A percentile compares a stretch with the other conserved stretches of the same genome.
phyloP scores from a whole-genome alignment of 2,329 filamentous ascomycete species.

The Cytospora mali region DNA sequence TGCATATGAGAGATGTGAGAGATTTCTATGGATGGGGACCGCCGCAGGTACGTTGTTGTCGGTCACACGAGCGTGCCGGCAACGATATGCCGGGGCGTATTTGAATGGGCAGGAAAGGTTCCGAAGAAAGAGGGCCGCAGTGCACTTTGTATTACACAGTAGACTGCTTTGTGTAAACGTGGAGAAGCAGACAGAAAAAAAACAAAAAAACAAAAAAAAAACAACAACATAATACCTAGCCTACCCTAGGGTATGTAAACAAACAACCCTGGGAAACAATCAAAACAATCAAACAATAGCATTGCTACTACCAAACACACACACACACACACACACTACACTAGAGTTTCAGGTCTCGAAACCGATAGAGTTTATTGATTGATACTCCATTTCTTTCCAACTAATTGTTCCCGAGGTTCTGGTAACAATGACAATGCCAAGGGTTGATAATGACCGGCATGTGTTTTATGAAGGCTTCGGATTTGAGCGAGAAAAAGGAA shows the following conservation, averaged over 20 bases:
- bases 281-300: neutral
- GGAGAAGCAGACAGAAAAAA: no score
- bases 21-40: neutral
- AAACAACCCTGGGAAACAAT: no score
- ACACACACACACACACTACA: neutral
- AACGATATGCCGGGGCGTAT: neutral
- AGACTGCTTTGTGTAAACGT: no score
- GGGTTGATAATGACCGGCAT: neutral
- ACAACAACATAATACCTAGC: neutral
- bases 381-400: no score
- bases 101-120: neutral
- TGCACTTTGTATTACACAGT: no score
- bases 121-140: neutral
- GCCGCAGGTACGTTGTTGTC: neutral
- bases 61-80: neutral
- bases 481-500: constrained; percentile 8
- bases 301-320: neutral
- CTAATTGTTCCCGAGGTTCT: constrained; percentile 15
- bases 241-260: no score
- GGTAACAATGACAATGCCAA: constrained; percentile 9
- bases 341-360: neutral
- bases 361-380: neutral
- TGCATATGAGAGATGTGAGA: neutral
- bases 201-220: neutral
- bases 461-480: constrained; percentile 18